These are phyloP conservation scores for Thielaviopsis cerberus DNA, from an alignment of 2,329 filamentous ascomycete species.

Conservation along the genomic window DNA sequence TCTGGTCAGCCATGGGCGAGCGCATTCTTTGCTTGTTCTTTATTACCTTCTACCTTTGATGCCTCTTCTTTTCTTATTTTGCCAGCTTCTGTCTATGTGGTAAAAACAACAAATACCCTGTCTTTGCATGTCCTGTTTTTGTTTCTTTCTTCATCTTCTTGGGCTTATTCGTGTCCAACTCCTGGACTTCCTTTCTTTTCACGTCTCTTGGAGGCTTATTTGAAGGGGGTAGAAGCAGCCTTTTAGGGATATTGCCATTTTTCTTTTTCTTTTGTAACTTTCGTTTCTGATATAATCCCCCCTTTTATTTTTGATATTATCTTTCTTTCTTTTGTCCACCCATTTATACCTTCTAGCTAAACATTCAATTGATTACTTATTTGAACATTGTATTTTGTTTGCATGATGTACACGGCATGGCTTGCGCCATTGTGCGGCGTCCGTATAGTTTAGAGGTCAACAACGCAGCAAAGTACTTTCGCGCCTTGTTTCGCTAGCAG, in stretches of 20 bases:
- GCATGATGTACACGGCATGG: too few relatives aligned
- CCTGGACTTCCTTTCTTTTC: neutral
- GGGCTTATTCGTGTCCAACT: neutral
- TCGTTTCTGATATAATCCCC: neutral
- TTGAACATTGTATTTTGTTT: neutral
- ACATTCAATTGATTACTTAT: neutral
- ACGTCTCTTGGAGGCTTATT: too few relatives aligned
- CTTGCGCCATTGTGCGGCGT: too few relatives aligned
- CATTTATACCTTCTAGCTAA: neutral
- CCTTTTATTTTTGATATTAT: neutral
- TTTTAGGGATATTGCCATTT: neutral
- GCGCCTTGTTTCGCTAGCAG: neutral
- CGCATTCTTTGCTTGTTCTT: neutral
- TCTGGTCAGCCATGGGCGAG: neutral
- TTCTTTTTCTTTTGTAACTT: conserved; percentile 4
- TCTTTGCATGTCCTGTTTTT: neutral
- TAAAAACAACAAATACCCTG: conserved; percentile 4
- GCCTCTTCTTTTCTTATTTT: conserved; percentile 1
- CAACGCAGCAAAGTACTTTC: neutral
- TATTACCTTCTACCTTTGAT: neutral
- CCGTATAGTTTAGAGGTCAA: too few relatives aligned
- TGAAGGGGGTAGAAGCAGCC: too few relatives aligned
- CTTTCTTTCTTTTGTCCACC: neutral
- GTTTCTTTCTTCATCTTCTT: neutral
- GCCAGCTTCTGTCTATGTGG: neutral